phyloP scores from a whole-genome alignment of 129 eudicot species.

The Rutidosis leptorrhynchoides region DNA sequence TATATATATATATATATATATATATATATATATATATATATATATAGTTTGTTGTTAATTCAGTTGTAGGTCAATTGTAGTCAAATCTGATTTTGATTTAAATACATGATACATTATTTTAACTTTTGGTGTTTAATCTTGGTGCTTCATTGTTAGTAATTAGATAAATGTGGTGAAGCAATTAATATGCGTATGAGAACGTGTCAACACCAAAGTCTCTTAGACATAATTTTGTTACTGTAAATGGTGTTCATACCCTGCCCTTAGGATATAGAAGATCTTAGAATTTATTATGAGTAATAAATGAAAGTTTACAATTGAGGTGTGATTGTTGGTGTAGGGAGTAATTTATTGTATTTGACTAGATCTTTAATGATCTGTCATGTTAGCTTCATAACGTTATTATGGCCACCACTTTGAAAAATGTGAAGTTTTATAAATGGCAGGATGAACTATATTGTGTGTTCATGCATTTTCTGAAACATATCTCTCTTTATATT shows the following conservation, averaged over 20 bases:
- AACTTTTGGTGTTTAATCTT: background rate
- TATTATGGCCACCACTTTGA: conserved; percentile 21
- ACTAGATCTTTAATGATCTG: conserved; percentile 19
- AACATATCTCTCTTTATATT: conserved; percentile 3
- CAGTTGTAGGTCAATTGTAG: background rate
- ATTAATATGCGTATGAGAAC: background rate
- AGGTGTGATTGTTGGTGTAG: conserved; percentile 10
- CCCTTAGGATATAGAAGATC: background rate
- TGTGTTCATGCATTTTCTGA: background rate
- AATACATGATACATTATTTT: too few relatives aligned
- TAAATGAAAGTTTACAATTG: conserved; percentile 12
- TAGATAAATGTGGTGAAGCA: background rate
- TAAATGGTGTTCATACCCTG: background rate
- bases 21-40: too few relatives aligned
- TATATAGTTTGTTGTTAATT: background rate
- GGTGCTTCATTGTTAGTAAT: background rate
- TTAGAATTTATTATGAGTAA: conserved; percentile 1
- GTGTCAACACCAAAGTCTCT: background rate
- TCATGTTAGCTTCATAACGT: conserved; percentile 14
- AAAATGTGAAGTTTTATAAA: conserved; percentile 22
- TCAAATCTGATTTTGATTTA: background rate
- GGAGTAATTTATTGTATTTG: conserved; percentile 1
- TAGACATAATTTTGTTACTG: background rate
- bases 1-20: too few relatives aligned
- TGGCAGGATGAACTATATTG: conserved; percentile 18